phyloP scores from a whole-genome alignment of 805 yeast genomes.

The Monosporozyma servazzii region DNA sequence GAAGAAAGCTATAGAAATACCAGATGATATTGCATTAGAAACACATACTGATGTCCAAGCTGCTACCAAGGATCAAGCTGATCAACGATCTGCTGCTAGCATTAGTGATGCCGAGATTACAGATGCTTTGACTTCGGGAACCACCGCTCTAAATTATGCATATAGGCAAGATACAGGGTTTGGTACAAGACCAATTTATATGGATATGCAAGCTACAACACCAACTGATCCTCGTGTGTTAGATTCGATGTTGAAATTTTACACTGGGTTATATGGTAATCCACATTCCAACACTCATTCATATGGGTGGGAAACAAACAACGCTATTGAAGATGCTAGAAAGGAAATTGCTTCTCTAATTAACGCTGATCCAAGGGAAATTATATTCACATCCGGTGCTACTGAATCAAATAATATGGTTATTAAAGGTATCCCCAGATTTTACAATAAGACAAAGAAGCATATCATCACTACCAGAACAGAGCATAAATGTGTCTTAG shows the following conservation, averaged over 20 bases:
- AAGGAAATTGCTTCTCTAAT: slow-evolving; percentile 72
- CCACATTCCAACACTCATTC: slow-evolving; percentile 97
- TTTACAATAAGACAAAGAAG: slow-evolving; percentile 79
- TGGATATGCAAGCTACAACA: slow-evolving; percentile 97
- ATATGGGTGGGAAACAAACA: slow-evolving; percentile 98
- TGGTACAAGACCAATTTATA: slow-evolving; percentile 84
- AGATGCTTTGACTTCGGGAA: slow-evolving; percentile 18
- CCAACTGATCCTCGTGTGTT: slow-evolving; percentile 96
- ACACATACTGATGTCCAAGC: slow-evolving; percentile 29
- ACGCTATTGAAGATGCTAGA: slow-evolving; percentile 83
- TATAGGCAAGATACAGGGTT: slow-evolving; percentile 33
- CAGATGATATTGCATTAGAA: slow-evolving; percentile 22
- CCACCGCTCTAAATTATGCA: slow-evolving; percentile 31
- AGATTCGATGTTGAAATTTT: slow-evolving; percentile 76
- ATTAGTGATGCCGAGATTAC: background rate
- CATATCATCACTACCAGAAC: slow-evolving; percentile 95
- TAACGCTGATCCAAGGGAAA: slow-evolving; percentile 92
- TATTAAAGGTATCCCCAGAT: slow-evolving; percentile 90
- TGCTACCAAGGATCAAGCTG: slow-evolving; percentile 26
- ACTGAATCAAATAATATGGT: slow-evolving; percentile 95
- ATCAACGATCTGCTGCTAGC: slow-evolving; percentile 10
- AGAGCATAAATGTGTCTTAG: slow-evolving; percentile 98
- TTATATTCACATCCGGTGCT: slow-evolving; percentile 95
- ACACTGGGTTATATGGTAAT: slow-evolving; percentile 91
- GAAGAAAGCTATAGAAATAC: slow-evolving; percentile 16